Base-by-base conservation (phyloP, 768 basidiomycete species). In the Lactarius hengduanensis region DNA sequence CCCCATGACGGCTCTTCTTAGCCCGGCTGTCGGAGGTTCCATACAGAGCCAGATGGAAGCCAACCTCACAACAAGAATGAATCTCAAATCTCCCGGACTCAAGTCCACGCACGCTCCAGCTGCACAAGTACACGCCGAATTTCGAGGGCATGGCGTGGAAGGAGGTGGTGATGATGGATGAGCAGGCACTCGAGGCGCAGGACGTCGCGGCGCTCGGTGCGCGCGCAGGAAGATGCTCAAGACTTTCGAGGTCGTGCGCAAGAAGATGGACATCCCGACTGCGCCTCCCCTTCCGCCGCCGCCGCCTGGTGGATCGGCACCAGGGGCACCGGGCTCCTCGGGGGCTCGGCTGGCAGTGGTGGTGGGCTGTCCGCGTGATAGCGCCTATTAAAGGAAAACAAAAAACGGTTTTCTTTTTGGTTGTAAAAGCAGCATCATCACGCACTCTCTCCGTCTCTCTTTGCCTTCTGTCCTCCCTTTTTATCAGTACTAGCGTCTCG, bases 121-220 rank as follows among this genome's bases (percentile, higher is more conserved):
- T 98, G 74, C 97, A 99, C 86, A 98, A 98, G 82, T 99, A 99
- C 81, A 98, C 96, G 70, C 89, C 93, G 43, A 98, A 97, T 80
- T 26, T 26, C 77, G 96, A 98, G 76, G 84, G 81, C 61, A 83
- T 85, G 80, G 84, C 81, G 71, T 99, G 97, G 97, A 84, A 88
- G 78, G 95, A 98, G 67, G 96, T 99, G 26, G 26, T 26, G 26
- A 1, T 26, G 26, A 26, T 26, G 26, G 26, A 26, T 1, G 26
- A 26, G 26, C 26, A 26, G 26, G 90, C 84, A 71, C 80, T 98
- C 71, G 94, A 98, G 82, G 90, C 81, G 61, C 91, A 92, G 79
- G 97, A 97, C 20, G 96, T 98, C 54, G 90, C 92, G 18, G 97
- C 97, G 69, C 87, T 97, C 61, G 97, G 97, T 57, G 97, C 97